Evolutionary conservation across 2,329 filamentous ascomycete genomes (phyloP).

Genomic region (Microdochium bolleyi): DNA sequence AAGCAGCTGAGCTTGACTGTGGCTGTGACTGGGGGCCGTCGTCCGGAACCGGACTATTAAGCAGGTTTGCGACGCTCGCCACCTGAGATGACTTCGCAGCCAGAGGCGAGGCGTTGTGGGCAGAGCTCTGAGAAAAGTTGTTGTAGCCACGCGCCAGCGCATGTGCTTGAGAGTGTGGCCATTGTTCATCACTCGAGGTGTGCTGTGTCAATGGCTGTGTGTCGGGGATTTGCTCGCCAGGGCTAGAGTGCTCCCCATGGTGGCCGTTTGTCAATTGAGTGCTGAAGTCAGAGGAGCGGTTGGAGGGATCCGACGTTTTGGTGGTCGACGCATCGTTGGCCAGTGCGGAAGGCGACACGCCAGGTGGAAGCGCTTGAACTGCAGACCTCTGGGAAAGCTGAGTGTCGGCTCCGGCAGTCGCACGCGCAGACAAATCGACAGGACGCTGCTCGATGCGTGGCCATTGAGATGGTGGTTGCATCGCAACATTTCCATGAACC

Average conservation of each 20-base stretch:
- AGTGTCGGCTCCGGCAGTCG: conserved; percentile 36
- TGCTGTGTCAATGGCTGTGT: conserved; percentile 25
- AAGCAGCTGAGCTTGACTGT: conserved; percentile 28
- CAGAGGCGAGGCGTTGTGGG: conserved; percentile 23
- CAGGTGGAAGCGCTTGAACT: conserved; percentile 48
- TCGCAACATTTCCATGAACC: conserved; percentile 33
- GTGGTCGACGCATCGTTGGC: conserved; percentile 88
- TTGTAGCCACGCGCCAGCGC: conserved; percentile 34
- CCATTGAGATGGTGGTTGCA: conserved; percentile 41
- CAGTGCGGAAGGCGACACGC: conserved; percentile 48
- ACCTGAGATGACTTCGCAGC: conserved; percentile 24
- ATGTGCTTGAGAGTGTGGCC: conserved; percentile 51
- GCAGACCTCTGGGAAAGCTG: conserved; percentile 59
- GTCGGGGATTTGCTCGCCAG: conserved; percentile 15
- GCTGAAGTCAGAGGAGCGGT: conserved; percentile 54
- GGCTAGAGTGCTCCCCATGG: conserved; percentile 34
- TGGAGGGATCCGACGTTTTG: conserved; percentile 72
- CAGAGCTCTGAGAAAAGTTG: conserved; percentile 15
- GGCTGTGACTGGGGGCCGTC: conserved; percentile 20
- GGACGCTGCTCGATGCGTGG: conserved; percentile 19
- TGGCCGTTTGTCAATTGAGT: conserved; percentile 67
- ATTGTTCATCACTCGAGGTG: conserved; percentile 43
- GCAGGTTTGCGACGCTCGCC: conserved; percentile 26
- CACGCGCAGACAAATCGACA: conserved; percentile 26
- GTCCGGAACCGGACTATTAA: conserved; percentile 30